Evolutionary conservation across 225 moss, liverwort and hornwort species (phyloP).

Genomic region (Marchantia paleacea): DNA sequence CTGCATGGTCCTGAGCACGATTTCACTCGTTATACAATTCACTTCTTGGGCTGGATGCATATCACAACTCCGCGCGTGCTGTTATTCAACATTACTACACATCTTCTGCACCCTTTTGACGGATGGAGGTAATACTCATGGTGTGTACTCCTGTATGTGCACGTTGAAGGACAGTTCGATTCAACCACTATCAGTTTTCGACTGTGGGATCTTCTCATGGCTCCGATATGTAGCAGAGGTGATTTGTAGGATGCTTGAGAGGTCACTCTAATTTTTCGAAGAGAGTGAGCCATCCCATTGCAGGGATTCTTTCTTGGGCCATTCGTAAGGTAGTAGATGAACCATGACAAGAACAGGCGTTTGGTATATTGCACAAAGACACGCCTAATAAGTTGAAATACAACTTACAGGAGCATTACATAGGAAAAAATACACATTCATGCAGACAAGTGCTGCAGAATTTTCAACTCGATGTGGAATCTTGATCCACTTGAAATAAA

Average conservation of each 20-base stretch:
- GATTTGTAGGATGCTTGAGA: not conserved
- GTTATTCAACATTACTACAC: not conserved
- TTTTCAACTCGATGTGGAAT: slow-evolving; percentile 13
- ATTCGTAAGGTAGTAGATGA: not conserved
- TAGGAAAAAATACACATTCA: slow-evolving; percentile 5
- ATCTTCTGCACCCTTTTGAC: not conserved
- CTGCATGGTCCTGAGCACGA: not conserved
- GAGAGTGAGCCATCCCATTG: not conserved
- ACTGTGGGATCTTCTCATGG: not conserved
- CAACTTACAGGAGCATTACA: slow-evolving; percentile 8
- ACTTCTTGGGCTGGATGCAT: not conserved
- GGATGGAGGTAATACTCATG: not conserved
- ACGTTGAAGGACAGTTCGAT: not conserved
- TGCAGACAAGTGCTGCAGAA: not conserved
- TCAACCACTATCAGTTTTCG: not conserved
- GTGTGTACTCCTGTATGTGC: not conserved
- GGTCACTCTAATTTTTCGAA: not conserved
- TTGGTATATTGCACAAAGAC: no score
- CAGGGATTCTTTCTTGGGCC: not conserved
- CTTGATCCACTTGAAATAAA: slow-evolving; percentile 17
- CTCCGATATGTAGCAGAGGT: not conserved
- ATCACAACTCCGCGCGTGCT: not conserved
- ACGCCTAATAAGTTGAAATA: not conserved
- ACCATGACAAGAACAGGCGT: not conserved
- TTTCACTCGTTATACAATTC: not conserved